Conservation (phyloP, 1,139 yeast genomes). For the Groenewaldozyma auringiensis region DNA sequence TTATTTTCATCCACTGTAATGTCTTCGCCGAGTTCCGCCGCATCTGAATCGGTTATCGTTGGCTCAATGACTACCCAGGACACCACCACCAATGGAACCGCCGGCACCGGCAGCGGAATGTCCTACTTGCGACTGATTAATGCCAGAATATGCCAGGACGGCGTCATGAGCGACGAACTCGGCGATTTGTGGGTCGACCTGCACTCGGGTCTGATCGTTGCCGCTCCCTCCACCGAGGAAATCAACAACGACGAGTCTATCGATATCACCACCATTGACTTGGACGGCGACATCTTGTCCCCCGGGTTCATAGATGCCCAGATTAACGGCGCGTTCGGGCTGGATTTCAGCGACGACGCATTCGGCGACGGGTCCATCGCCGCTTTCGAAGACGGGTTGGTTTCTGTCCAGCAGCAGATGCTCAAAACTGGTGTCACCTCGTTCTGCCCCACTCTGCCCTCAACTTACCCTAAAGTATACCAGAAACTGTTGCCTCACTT, state of each 20-base stretch:
- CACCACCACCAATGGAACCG: conserved; percentile 16
- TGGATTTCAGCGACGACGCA: conserved; percentile 44
- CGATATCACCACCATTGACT: conserved; percentile 34
- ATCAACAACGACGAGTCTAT: conserved; percentile 12
- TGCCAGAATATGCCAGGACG: conserved; percentile 47
- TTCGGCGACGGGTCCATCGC: conserved; percentile 31
- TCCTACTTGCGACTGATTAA: conserved; percentile 37
- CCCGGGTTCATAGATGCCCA: conserved; percentile 60
- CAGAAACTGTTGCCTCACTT: conserved; percentile 44
- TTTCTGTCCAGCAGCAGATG: conserved; percentile 26
- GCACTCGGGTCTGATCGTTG: conserved; percentile 39
- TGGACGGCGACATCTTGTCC: conserved; percentile 43
- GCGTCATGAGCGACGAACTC: conserved; percentile 20
- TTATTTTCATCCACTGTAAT: conserved; percentile 10
- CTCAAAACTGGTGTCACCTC: conserved; percentile 52
- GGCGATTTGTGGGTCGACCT: conserved; percentile 44
- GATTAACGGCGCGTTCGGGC: conserved; percentile 54
- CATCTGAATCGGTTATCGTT: conserved; percentile 12
- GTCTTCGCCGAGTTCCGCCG: conserved; percentile 14
- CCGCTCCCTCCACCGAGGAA: conserved; percentile 20
- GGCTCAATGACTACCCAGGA: too few species aligned
- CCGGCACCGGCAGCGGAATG: too few species aligned
- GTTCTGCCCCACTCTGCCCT: conserved; percentile 54
- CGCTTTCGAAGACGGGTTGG: conserved; percentile 24
- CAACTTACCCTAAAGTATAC: conserved; percentile 48